phyloP scores from a whole-genome alignment of 371 early-diverging fungal species.

The Furculomyces boomerangus region DNA sequence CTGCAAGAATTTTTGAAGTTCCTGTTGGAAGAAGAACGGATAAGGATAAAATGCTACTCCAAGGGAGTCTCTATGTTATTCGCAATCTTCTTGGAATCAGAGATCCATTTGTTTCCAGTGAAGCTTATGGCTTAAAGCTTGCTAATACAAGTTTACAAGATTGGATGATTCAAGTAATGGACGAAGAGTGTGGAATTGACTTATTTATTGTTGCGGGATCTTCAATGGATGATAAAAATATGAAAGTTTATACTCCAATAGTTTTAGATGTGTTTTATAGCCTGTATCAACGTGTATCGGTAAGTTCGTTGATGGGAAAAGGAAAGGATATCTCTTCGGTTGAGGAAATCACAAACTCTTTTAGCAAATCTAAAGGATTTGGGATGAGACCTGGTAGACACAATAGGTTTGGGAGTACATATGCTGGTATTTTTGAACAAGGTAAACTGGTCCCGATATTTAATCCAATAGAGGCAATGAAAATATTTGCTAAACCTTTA shows the following conservation, averaged over 20 bases:
- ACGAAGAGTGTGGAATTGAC: conserved; percentile 15
- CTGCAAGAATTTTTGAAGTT: conserved; percentile 28
- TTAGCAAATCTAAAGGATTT: conserved; percentile 1
- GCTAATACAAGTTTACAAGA: conserved; percentile 5
- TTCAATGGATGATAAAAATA: conserved; percentile 9
- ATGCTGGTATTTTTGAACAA: conserved; percentile 12
- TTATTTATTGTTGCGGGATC: conserved; percentile 19
- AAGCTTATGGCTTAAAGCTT: conserved; percentile 14
- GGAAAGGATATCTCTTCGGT: neutral
- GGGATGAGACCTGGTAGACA: conserved; percentile 9
- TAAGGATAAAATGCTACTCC: conserved; percentile 47
- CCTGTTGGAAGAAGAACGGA: conserved; percentile 34
- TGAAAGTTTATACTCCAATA: conserved; percentile 9
- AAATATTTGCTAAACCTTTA: conserved; percentile 20
- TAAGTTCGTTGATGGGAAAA: conserved; percentile 7
- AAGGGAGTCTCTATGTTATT: conserved; percentile 51
- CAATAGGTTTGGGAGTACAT: conserved; percentile 20
- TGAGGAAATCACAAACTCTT: neutral
- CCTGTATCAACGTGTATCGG: conserved; percentile 20
- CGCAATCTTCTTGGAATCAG: conserved; percentile 66
- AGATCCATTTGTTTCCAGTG: conserved; percentile 37
- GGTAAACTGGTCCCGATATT: conserved; percentile 22
- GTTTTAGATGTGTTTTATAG: conserved; percentile 21
- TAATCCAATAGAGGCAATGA: conserved; percentile 14
- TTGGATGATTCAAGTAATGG: conserved; percentile 13